These are phyloP conservation scores for Nissolia schottii DNA, from an alignment of 306 rosid genomes.

Conservation along the genomic window DNA sequence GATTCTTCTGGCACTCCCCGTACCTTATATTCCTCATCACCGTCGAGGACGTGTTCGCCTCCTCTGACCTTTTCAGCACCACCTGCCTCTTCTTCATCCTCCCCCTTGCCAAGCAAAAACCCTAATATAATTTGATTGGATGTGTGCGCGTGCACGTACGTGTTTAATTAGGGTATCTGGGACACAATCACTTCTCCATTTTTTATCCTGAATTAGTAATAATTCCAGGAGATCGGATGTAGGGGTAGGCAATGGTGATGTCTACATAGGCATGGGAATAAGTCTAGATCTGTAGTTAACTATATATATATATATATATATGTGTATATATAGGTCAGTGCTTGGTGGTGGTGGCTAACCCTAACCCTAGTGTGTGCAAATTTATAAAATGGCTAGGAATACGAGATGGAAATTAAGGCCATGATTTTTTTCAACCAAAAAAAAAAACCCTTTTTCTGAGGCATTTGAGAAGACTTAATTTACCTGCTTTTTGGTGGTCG, in stretches of 20 bases:
- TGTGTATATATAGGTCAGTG: slow-evolving; percentile 15
- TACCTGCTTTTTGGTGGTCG: slow-evolving; percentile 29
- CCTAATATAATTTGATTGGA: slow-evolving; percentile 3
- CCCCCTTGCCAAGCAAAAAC: neutral
- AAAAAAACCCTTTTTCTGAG: too few relatives aligned
- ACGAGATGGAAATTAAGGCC: slow-evolving; percentile 7
- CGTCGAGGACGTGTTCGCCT: slow-evolving; percentile 57
- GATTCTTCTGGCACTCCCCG: slow-evolving; percentile 90
- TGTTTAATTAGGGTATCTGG: neutral
- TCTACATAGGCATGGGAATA: neutral
- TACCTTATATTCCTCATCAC: slow-evolving; percentile 56
- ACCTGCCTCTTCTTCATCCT: slow-evolving; percentile 78
- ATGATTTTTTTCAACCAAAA: slow-evolving; percentile 19
- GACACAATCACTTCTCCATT: slow-evolving; percentile 1
- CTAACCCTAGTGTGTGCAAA: slow-evolving; percentile 59
- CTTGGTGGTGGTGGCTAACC: slow-evolving; percentile 44
- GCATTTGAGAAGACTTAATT: slow-evolving; percentile 41
- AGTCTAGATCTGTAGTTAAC: neutral
- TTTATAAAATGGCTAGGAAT: slow-evolving; percentile 19
- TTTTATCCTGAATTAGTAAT: slow-evolving; percentile 13
- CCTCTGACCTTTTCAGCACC: slow-evolving; percentile 50
- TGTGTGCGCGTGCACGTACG: neutral
- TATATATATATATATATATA: too few relatives aligned
- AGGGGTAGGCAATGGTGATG: neutral
- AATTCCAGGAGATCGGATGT: neutral